phyloP scores from a whole-genome alignment of 495 filamentous ascomycete species.

The Neurospora pannonica region DNA sequence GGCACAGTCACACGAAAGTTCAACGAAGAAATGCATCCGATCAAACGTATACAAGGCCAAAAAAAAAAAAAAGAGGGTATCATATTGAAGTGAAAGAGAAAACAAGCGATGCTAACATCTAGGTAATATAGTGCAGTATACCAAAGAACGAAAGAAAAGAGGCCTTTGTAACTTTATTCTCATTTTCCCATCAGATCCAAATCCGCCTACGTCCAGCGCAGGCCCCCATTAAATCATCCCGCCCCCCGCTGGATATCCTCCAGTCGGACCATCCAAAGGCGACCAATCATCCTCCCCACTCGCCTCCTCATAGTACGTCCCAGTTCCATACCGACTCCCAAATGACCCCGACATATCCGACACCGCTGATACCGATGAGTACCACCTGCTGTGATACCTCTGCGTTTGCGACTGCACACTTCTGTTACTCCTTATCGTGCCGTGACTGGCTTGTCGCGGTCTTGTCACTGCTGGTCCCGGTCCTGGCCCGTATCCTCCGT shows the following conservation, averaged over 20 bases:
- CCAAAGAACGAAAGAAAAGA: background rate
- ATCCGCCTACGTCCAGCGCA: background rate
- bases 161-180: background rate
- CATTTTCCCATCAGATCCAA: background rate
- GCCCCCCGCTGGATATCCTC: background rate
- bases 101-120: background rate
- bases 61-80: background rate
- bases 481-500: background rate
- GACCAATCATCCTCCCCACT: background rate
- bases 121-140: background rate
- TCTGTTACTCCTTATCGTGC: background rate
- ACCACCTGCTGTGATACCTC: background rate
- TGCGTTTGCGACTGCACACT: background rate
- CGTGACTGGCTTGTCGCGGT: background rate
- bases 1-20: background rate
- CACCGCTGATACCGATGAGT: background rate
- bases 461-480: background rate
- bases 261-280: background rate
- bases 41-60: background rate
- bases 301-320: background rate
- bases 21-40: background rate
- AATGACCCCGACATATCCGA: background rate
- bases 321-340: background rate
- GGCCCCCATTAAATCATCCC: background rate
- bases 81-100: background rate